Evolutionary conservation across 768 basidiomycete species (phyloP), one percentile per base, ranked within the genome.

Genomic region (Pleurotus cornucopiae): DNA sequence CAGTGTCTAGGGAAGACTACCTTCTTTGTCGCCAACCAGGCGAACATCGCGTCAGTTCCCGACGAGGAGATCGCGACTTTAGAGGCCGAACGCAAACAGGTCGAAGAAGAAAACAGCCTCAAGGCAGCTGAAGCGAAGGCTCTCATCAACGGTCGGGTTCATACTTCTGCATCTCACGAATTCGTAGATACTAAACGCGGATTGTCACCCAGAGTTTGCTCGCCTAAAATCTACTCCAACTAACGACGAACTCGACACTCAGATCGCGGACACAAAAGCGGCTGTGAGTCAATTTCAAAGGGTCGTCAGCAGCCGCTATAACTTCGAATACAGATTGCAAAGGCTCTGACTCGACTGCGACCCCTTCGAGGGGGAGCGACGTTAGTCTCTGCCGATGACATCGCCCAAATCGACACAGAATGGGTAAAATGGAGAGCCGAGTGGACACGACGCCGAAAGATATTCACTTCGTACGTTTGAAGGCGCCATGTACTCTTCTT

Each of bases 1-100:
- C 57, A 59, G 57, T 57, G 26, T 46, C 16, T 52, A 93, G 91
- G 89, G 7, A 93, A 97, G 69, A 88, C 85, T 2, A 86, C 85
- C 0, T 88, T 95, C 67, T 97, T 92, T 64, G 91, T 94, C 11
- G 83, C 83, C 37, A 94, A 94, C 60, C 89, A 96, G 71, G 78
- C 79, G 14, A 84, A 83, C 23, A 76, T 91, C 52, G 81, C 85
- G 25, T 76, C 83, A 20, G 76, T 92, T 54, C 80, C 85, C 4
- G 68, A 80, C 0, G 83, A 84, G 46, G 80, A 85, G 55, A 72
- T 92, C 23, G 71, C 80, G 11, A 69, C 71, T 1, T 77, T 94
- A 7, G 84, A 90, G 60, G 66, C 67, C 0, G 85, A 91, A 61
- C 73, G 79, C 56, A 80, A 81, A 55, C 60, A 68, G 3, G 66